phyloP scores from a whole-genome alignment of 805 yeast species.

The Candida suzukii region DNA sequence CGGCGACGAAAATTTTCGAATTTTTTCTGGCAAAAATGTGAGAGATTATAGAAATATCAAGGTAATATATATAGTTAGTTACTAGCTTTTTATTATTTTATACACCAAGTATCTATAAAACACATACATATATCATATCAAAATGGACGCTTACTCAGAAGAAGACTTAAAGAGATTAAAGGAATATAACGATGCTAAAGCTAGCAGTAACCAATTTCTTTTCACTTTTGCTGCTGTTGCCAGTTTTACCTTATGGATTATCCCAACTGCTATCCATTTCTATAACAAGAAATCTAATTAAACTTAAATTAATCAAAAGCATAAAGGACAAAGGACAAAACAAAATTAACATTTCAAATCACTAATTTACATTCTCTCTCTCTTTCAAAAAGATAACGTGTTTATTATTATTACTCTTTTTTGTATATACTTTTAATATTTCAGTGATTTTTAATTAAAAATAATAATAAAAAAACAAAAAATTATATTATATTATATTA shows the following conservation, averaged over 20 bases:
- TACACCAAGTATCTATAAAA: neutral
- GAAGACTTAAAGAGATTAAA: constrained; percentile 35
- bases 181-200: constrained; percentile 29
- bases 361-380: too few species aligned
- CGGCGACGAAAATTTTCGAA: too few species aligned
- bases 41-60: too few species aligned
- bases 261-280: constrained; percentile 50
- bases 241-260: constrained; percentile 57
- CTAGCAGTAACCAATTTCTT: constrained; percentile 53
- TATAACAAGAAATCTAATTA: constrained; percentile 34
- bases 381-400: too few species aligned
- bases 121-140: neutral
- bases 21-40: too few species aligned
- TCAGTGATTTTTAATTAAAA: too few species aligned
- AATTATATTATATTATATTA: neutral
- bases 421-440: too few species aligned
- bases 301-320: constrained; percentile 13
- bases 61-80: too few species aligned
- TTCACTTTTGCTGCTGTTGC: constrained; percentile 52
- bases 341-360: too few species aligned
- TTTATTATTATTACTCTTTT: neutral
- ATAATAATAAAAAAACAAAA: neutral
- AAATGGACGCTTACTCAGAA: constrained; percentile 17
- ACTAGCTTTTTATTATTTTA: too few species aligned
- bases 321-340: neutral